A percentile compares a stretch with the other conserved stretches of the same genome.
phyloP scores from a whole-genome alignment of 345 rosid genomes.

The Hevea brasiliensis region DNA sequence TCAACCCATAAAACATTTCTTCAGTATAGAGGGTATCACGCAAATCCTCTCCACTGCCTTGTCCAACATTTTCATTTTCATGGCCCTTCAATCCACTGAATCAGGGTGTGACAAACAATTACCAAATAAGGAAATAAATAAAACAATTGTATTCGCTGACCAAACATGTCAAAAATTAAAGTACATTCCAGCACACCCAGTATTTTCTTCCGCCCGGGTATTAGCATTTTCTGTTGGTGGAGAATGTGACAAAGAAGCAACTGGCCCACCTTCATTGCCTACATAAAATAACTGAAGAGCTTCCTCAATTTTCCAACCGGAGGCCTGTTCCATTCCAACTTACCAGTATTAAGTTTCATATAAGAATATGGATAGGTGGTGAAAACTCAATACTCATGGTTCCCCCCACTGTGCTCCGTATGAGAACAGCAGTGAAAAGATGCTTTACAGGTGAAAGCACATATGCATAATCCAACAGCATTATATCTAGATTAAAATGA shows the following conservation, averaged over 20 bases:
- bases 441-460: background rate
- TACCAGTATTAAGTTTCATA: slow-evolving; percentile 12
- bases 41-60: slow-evolving; percentile 59
- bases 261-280: slow-evolving; percentile 62
- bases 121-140: slow-evolving; percentile 12
- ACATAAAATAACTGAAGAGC: slow-evolving; percentile 93
- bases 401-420: background rate
- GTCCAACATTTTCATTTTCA: slow-evolving; percentile 41
- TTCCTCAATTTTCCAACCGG: slow-evolving; percentile 95
- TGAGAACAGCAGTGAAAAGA: background rate
- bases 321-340: slow-evolving; percentile 55
- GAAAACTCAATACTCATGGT: background rate
- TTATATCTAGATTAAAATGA: background rate
- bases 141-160: background rate
- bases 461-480: background rate
- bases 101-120: slow-evolving; percentile 20
- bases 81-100: slow-evolving; percentile 41
- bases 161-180: background rate
- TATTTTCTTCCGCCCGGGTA: slow-evolving; percentile 33
- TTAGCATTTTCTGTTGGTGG: slow-evolving; percentile 34
- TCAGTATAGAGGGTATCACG: slow-evolving; percentile 96
- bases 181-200: slow-evolving; percentile 39
- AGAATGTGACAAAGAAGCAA: slow-evolving; percentile 42
- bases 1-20: slow-evolving; percentile 58
- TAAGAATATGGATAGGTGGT: background rate